These are phyloP conservation scores for Iris pallida DNA, from an alignment of 116 monocot species.

Conservation along the genomic window DNA sequence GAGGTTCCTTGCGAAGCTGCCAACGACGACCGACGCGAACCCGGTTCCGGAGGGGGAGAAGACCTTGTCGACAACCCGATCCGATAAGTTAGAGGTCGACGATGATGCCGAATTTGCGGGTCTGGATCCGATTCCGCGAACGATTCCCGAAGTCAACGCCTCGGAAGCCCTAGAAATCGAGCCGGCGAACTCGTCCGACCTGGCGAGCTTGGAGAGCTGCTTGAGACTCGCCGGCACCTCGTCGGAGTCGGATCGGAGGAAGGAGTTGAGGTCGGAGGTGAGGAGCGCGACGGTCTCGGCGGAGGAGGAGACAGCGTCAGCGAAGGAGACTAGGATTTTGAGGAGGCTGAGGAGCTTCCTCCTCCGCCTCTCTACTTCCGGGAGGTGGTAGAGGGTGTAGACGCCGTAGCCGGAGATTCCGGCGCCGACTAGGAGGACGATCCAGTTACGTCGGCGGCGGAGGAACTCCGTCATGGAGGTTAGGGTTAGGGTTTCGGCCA, in stretches of 20 bases:
- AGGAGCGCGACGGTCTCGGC: constrained; percentile 24
- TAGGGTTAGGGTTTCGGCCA: not conserved
- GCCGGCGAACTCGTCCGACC: constrained; percentile 38
- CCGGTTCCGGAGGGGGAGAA: constrained; percentile 36
- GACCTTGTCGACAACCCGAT: constrained; percentile 36
- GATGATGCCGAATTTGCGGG: not conserved
- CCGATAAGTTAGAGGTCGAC: constrained; percentile 14
- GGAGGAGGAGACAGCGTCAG: not conserved
- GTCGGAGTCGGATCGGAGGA: constrained; percentile 35
- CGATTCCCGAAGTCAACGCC: constrained; percentile 33
- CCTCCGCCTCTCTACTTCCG: not conserved
- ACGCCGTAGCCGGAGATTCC: not conserved
- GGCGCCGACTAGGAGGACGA: not conserved
- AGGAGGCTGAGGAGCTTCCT: not conserved
- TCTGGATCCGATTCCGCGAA: constrained; percentile 24
- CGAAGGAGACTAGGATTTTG: constrained; percentile 1
- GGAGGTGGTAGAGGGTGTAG: not conserved
- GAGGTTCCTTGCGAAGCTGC: constrained; percentile 47
- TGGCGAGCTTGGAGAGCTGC: constrained; percentile 43
- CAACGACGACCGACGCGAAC: constrained; percentile 45
- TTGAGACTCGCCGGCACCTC: constrained; percentile 38
- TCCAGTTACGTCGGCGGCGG: constrained; percentile 4
- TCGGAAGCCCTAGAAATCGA: constrained; percentile 36
- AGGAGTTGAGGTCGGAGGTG: constrained; percentile 47
- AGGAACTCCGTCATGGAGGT: constrained; percentile 18